These are phyloP conservation scores for Secale cereale DNA, from an alignment of 176 grass and related monocot species.

Conservation along the genomic window DNA sequence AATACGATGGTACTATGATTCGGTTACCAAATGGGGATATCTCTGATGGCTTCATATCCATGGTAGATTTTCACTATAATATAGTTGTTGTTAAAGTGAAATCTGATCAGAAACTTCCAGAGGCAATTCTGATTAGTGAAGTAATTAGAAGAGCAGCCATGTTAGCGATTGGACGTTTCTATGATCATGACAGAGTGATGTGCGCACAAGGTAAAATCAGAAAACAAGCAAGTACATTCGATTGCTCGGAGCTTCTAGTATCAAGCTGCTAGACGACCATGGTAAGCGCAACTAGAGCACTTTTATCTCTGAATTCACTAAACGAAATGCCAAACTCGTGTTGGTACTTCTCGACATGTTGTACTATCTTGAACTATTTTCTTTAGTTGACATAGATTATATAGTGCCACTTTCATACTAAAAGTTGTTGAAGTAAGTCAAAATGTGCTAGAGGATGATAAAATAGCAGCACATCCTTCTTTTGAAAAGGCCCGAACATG, in stretches of 20 bases:
- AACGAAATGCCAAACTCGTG: too few species aligned
- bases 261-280: conserved; percentile 9
- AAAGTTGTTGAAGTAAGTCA: too few species aligned
- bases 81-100: background rate
- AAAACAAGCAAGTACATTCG: background rate
- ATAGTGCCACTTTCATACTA: too few species aligned
- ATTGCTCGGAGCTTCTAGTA: background rate
- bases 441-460: too few species aligned
- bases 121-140: background rate
- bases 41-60: background rate
- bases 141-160: background rate
- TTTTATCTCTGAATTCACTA: too few species aligned
- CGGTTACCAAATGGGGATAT: background rate
- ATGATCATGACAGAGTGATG: background rate
- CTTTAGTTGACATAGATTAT: too few species aligned
- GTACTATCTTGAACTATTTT: too few species aligned
- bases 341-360: too few species aligned
- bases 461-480: too few species aligned
- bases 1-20: too few species aligned
- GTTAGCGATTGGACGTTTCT: background rate
- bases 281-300: background rate
- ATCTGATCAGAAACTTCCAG: background rate
- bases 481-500: too few species aligned
- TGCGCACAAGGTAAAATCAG: background rate
- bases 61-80: background rate